Conservation (phyloP, 768 basidiomycete species). For the Leccinellum albellum region DNA sequence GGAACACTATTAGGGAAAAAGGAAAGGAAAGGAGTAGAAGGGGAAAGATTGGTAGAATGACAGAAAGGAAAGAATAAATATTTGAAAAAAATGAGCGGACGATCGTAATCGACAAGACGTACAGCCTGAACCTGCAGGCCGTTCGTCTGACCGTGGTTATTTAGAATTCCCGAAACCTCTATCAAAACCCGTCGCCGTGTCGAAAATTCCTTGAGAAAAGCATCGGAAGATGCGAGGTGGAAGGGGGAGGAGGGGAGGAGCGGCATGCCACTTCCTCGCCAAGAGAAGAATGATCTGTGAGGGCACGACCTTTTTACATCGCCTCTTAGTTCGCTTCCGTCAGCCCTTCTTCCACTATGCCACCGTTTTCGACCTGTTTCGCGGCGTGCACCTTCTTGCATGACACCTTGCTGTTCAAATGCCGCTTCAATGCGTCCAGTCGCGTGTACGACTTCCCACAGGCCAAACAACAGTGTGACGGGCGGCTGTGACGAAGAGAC, state of each 20-base stretch:
- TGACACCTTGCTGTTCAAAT: constrained; percentile 25
- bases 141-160: neutral
- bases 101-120: neutral
- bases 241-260: constrained; percentile 1
- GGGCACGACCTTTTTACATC: constrained; percentile 8
- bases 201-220: neutral
- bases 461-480: constrained; percentile 21
- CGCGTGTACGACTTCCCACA: constrained; percentile 30
- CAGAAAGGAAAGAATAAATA: neutral
- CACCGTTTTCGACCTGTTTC: constrained; percentile 3
- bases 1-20: neutral
- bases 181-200: neutral
- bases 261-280: constrained; percentile 20
- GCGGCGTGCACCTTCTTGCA: constrained; percentile 26
- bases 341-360: constrained; percentile 6
- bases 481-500: constrained; percentile 27
- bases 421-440: constrained; percentile 32
- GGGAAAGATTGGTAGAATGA: neutral
- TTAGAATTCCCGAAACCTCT: neutral
- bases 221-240: neutral
- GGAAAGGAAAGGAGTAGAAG: neutral
- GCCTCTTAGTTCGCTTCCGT: constrained; percentile 19
- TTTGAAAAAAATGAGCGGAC: neutral
- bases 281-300: neutral
- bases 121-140: neutral